A percentile compares a stretch with the other conserved stretches of the same genome.
Evolutionary conservation across 106 monocot genomes (phyloP).

Genomic region (Dioscorea alata): DNA sequence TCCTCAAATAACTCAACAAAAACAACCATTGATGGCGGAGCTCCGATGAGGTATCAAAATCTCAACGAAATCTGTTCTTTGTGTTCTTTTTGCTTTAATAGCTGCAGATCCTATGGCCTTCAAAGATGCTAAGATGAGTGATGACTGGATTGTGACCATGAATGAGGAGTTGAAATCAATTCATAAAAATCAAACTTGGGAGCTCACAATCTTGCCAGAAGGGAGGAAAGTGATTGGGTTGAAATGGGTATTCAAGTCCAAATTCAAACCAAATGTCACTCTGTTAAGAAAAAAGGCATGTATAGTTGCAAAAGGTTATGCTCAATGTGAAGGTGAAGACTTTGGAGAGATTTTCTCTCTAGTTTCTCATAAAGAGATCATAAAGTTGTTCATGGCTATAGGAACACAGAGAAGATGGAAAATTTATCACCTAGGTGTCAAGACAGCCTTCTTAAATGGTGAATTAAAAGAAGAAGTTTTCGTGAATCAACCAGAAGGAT

Average conservation of each 20-base stretch:
- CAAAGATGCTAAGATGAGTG: background rate
- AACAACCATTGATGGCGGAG: too few species aligned
- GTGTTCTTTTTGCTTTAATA: too few species aligned
- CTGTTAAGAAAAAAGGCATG: background rate
- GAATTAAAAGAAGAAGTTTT: background rate
- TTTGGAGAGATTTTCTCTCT: background rate
- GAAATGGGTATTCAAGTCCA: background rate
- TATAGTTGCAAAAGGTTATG: background rate
- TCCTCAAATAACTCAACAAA: too few species aligned
- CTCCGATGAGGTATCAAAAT: too few species aligned
- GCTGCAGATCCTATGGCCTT: too few species aligned
- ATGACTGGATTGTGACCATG: background rate
- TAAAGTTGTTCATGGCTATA: background rate
- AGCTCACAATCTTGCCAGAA: background rate
- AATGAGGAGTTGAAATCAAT: background rate
- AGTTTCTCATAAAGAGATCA: background rate
- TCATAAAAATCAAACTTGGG: background rate
- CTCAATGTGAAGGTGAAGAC: background rate
- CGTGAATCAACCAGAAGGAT: background rate
- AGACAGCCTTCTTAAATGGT: constrained; percentile 3
- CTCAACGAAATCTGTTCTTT: too few species aligned
- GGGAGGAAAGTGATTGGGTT: background rate
- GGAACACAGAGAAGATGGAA: background rate
- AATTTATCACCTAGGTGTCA: constrained; percentile 11
- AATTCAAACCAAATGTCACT: background rate